These are phyloP conservation scores for Termitomyces bulborhizus DNA, from an alignment of 768 basidiomycete genomes.

Conservation along the genomic window DNA sequence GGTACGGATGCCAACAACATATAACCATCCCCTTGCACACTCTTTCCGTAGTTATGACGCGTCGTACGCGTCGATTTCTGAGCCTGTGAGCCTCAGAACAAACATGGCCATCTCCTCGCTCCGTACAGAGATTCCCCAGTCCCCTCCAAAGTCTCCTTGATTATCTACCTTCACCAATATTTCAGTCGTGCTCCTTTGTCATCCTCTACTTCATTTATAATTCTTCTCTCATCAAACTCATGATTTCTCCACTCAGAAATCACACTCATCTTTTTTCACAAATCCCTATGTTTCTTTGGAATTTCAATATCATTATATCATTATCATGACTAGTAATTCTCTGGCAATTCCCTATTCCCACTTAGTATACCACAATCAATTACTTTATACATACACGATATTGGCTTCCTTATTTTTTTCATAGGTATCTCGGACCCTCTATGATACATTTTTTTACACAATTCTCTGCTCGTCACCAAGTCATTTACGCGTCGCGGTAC, in stretches of 20 bases:
- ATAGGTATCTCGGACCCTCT: neutral
- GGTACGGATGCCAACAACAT: conserved; percentile 1
- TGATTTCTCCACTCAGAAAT: neutral
- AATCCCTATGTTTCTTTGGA: neutral
- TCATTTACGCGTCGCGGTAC: neutral
- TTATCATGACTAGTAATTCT: neutral
- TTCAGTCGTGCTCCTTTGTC: neutral
- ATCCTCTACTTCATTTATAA: neutral
- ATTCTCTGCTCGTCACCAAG: neutral
- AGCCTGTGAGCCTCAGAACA: conserved; percentile 24
- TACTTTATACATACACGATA: neutral
- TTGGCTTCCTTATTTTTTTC: neutral
- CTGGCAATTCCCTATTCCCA: neutral
- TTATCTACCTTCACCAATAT: neutral
- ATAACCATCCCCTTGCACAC: conserved; percentile 1
- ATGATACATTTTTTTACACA: neutral
- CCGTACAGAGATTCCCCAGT: conserved; percentile 33
- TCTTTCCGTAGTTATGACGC: conserved; percentile 5
- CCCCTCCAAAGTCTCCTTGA: conserved; percentile 7
- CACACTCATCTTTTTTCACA: neutral
- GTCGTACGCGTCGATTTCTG: conserved; percentile 11
- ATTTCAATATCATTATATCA: neutral
- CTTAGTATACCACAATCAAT: neutral
- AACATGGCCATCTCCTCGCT: conserved; percentile 41
- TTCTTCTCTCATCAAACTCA: neutral